Conservation (phyloP, 2,329 filamentous ascomycete species). For the Xylariaceae sp. region DNA sequence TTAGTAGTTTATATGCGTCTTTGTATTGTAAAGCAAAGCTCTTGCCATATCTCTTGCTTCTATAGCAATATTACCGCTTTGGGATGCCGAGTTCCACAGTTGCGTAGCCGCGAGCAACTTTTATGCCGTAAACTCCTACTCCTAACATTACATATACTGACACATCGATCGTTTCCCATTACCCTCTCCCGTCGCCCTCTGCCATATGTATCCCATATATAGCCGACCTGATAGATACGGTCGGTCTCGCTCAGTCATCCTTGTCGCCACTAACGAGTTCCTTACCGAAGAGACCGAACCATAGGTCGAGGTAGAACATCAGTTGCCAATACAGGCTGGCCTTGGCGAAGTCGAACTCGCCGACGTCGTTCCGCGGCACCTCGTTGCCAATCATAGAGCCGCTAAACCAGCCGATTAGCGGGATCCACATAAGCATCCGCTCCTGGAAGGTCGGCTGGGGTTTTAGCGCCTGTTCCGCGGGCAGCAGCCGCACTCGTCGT, state of each 20-base stretch:
- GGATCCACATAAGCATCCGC: slow-evolving; percentile 65
- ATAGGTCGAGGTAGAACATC: slow-evolving; percentile 64
- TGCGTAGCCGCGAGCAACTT: too few species aligned
- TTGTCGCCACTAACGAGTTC: slow-evolving; percentile 61
- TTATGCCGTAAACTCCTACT: too few species aligned
- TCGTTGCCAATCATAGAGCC: slow-evolving; percentile 74
- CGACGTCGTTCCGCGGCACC: slow-evolving; percentile 71
- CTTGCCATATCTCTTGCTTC: too few species aligned
- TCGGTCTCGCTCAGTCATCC: slow-evolving; percentile 50
- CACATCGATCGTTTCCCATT: too few species aligned
- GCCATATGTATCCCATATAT: background rate
- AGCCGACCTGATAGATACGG: background rate
- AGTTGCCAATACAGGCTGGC: slow-evolving; percentile 70
- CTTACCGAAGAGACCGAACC: slow-evolving; percentile 60
- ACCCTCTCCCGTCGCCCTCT: too few species aligned
- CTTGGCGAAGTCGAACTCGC: slow-evolving; percentile 75
- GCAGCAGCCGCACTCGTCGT: slow-evolving; percentile 64
- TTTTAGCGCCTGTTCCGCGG: slow-evolving; percentile 70
- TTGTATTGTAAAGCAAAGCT: too few species aligned
- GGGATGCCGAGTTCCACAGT: too few species aligned
- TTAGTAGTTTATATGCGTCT: too few species aligned
- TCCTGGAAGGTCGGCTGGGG: slow-evolving; percentile 69
- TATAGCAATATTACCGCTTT: too few species aligned
- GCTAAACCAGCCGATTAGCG: slow-evolving; percentile 73
- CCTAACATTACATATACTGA: too few species aligned